Base-by-base conservation (phyloP, 768 basidiomycete genomes). In the Pleurotus pulmonarius region DNA sequence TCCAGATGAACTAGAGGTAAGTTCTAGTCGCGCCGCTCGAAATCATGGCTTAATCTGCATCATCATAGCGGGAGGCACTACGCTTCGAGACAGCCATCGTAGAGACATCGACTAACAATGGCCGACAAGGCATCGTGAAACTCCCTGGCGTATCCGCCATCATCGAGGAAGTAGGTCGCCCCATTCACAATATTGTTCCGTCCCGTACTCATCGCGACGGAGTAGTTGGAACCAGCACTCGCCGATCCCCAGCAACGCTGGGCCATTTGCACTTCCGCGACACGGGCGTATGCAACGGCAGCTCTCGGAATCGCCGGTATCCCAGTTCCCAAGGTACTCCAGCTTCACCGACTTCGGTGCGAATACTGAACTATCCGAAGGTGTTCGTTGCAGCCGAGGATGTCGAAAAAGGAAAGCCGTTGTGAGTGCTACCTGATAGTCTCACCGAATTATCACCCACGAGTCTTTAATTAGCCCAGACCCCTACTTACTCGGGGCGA, bases 261-360 rank as follows among this genome's bases (percentile, higher is more conserved):
- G 92, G 87, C 91, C 0, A 88, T 97, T 62, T 92, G 91, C 69
- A 95, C 94, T 29, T 86, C 87, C 66, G 92, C 94, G 0, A 94
- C 93, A 15, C 78, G 78, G 46, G 68, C 63, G 16, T 96, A 97
- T 68, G 93, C 93, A 12, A 68, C 77, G 2, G 77, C 83, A 26
- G 92, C 93, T 8, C 76, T 96, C 49, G 70, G 70, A 15, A 79
- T 82, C 20, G 85, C 87, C 47, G 81, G 79, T 2, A 77, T 95
- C 52, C 81, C 83, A n/a, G 66, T 79, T 11, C 88, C 90, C 3
- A 85, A 88, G 51, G 51, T 53, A 20, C 48, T 9, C 22, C 11
- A n/a, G 9, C 49, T 16, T 11, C 37, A 13, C 25, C n/a, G 12
- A n/a, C 20, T 16, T 29, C 25, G n/a, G 9, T 49, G 34, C 20